Evolutionary conservation across 2,329 filamentous ascomycete genomes (phyloP).

Genomic region (Diaporthe vaccinii): DNA sequence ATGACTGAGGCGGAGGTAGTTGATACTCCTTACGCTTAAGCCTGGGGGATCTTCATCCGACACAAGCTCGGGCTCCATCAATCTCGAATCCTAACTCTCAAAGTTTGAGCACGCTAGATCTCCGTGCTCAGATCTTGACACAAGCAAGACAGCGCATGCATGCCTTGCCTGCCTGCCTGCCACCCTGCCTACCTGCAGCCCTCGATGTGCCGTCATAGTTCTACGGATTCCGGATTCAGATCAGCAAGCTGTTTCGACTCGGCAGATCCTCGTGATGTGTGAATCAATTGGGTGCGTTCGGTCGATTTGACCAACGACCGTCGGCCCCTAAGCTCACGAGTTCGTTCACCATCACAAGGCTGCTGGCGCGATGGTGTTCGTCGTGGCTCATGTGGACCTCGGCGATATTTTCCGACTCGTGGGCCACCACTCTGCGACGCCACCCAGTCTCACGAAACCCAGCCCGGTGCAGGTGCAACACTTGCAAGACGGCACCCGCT

Average conservation of each 20-base stretch:
- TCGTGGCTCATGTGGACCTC: slow-evolving; percentile 36
- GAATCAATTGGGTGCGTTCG: slow-evolving; percentile 1
- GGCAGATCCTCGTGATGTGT: slow-evolving; percentile 20
- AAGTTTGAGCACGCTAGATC: slow-evolving; percentile 28
- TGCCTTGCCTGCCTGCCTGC: not conserved
- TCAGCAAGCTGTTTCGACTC: slow-evolving; percentile 27
- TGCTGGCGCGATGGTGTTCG: slow-evolving; percentile 32
- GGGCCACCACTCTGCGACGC: slow-evolving; percentile 39
- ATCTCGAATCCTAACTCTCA: slow-evolving; percentile 33
- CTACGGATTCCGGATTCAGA: slow-evolving; percentile 15
- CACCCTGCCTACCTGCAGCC: not conserved
- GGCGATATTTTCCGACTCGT: slow-evolving; percentile 35
- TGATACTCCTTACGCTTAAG: slow-evolving; percentile 3
- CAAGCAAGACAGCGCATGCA: slow-evolving; percentile 3
- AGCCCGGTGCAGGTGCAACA: slow-evolving; percentile 31
- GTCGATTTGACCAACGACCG: slow-evolving; percentile 6
- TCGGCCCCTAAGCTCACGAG: slow-evolving; percentile 9
- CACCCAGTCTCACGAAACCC: slow-evolving; percentile 25
- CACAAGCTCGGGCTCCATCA: slow-evolving; percentile 25
- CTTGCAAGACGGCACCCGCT: slow-evolving; percentile 4
- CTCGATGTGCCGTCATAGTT: slow-evolving; percentile 13
- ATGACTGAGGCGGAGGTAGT: slow-evolving; percentile 1
- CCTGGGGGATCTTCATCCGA: slow-evolving; percentile 32
- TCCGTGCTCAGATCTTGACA: slow-evolving; percentile 32
- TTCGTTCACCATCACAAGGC: slow-evolving; percentile 27